Evolutionary conservation across 1,139 yeast species (phyloP), one percentile per base, ranked within the genome.

Genomic region (Protomyces lactucae-debilis): DNA sequence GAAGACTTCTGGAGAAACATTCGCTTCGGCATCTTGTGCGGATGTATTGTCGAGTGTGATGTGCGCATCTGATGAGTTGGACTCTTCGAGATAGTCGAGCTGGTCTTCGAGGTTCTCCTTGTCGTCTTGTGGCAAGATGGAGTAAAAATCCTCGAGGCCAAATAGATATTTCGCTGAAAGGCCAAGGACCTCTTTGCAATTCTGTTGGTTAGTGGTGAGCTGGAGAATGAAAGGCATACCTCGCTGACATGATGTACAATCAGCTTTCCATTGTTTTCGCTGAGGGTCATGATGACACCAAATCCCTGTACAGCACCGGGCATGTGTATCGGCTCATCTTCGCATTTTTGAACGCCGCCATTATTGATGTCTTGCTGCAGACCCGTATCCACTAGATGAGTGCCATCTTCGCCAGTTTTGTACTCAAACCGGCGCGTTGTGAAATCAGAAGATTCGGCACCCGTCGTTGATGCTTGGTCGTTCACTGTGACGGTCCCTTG

Each of bases 241-340:
- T 59, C 63, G 25, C 57, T 52, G 25, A 52, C 63, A 35, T 52
- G 61, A n/a, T 43, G 51, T 9, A 56, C 61, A 21, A 28, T 36
- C 23, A 51, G 36, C 35, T 52, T 25, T 3, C 32, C 23, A 16
- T 59, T 52, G 3, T 23, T 28, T 25, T 55, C 53, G 4, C 59
- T 51, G 23, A 61, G 37, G 6, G 65, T 54, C n/a, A 61, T 25
- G 10, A 61, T 23, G 6, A 52, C 60, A 18, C 65, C 65, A 14
- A 61, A 61, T 16, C 55, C 39, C 36, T 61, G 65, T 2, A 61
- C 46, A 5, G 60, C 61, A 9, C 65, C 65, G 1, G 65, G 65
- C 14, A 52, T 56, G 40, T 61, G 65, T 14, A 61, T 61, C 14
- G 65, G 65, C 36, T 61, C 65, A 28, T 61, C 65, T 55, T 61